Evolutionary conservation across 106 monocot genomes (phyloP).

Genomic region (Gastrodia elata): DNA sequence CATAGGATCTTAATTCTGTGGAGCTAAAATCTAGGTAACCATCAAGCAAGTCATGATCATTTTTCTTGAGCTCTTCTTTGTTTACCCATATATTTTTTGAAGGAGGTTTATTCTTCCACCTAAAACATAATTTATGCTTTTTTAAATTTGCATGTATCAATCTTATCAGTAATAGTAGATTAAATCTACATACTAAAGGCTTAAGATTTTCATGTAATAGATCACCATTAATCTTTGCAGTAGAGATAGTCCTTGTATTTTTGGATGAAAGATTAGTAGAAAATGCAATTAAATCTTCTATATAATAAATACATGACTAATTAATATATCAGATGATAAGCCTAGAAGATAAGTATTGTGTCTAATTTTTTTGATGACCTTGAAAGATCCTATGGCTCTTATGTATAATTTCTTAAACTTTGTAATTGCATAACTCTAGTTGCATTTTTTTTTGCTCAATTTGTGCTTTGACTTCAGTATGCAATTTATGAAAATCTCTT

Average conservation of each 20-base stretch:
- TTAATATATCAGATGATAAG: not conserved
- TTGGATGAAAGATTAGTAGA: not conserved
- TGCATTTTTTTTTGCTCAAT: no score
- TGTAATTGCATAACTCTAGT: no score
- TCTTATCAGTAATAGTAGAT: not conserved
- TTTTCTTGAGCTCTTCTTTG: not conserved
- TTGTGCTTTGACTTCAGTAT: no score
- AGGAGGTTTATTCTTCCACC: not conserved
- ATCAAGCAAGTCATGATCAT: not conserved
- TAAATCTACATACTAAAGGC: not conserved
- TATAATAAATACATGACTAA: not conserved
- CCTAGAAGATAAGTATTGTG: not conserved
- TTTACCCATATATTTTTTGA: not conserved
- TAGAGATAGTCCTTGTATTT: not conserved
- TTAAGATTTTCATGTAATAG: not conserved
- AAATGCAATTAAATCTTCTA: not conserved
- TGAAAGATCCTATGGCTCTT: not conserved
- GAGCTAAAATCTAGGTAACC: no score
- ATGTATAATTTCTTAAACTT: no score
- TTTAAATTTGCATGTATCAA: not conserved
- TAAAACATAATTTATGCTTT: not conserved
- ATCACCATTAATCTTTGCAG: not conserved
- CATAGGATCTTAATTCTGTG: no score
- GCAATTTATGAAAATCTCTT: no score
- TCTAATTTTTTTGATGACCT: not conserved